phyloP scores from a whole-genome alignment of 1,139 yeast genomes.

The Kluyveromyces marxianus region DNA sequence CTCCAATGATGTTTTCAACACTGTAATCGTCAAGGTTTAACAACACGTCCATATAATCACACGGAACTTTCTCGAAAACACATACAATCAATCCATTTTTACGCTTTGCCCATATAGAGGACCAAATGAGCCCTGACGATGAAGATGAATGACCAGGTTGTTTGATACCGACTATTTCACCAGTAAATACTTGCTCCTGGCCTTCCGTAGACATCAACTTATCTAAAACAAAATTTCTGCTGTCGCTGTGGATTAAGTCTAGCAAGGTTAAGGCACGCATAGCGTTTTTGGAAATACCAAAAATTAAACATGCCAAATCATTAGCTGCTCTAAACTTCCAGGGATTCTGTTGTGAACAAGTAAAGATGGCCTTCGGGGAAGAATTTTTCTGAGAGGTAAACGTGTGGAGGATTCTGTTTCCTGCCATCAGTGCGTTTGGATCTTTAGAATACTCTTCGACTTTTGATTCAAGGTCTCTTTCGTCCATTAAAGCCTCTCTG shows the following conservation, averaged over 20 bases:
- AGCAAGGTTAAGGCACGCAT: slow-evolving; percentile 57
- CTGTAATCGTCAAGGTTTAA: slow-evolving; percentile 28
- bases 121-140: slow-evolving; percentile 52
- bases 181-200: slow-evolving; percentile 44
- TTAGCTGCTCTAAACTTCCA: slow-evolving; percentile 81
- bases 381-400: slow-evolving; percentile 59
- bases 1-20: slow-evolving; percentile 18
- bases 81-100: slow-evolving; percentile 66
- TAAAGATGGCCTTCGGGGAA: slow-evolving; percentile 75
- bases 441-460: slow-evolving; percentile 37
- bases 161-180: slow-evolving; percentile 45
- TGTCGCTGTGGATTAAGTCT: slow-evolving; percentile 72
- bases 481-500: slow-evolving; percentile 11
- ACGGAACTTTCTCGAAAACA: slow-evolving; percentile 81
- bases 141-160: slow-evolving; percentile 32
- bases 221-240: slow-evolving; percentile 57
- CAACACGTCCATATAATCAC: slow-evolving; percentile 65
- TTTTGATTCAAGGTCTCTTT: slow-evolving; percentile 32
- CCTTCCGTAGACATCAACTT: slow-evolving; percentile 39
- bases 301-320: slow-evolving; percentile 80
- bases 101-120: slow-evolving; percentile 81
- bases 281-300: slow-evolving; percentile 67
- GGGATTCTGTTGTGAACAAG: slow-evolving; percentile 68
- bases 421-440: slow-evolving; percentile 8
- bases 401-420: slow-evolving; percentile 40